A percentile compares a stretch with the other conserved stretches of the same genome.
These are phyloP conservation scores for Rubus parviflorus DNA, from an alignment of 306 rosid genomes.

Conservation along the genomic window DNA sequence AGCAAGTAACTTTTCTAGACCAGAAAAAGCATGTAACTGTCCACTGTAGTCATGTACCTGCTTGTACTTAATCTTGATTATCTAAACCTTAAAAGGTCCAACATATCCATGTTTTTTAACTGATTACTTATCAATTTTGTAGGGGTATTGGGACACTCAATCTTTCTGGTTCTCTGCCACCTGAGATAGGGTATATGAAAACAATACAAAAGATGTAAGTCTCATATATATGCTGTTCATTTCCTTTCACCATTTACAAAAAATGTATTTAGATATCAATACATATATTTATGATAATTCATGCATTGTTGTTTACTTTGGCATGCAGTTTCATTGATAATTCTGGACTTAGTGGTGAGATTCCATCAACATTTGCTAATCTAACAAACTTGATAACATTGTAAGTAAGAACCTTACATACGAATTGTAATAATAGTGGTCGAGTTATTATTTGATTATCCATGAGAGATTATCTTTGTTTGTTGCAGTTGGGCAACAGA, in stretches of 20 bases:
- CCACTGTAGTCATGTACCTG: neutral
- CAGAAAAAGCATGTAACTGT: neutral
- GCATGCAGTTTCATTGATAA: constrained; percentile 62
- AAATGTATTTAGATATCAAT: neutral
- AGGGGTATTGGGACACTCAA: constrained; percentile 61
- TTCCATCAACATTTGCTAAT: constrained; percentile 68
- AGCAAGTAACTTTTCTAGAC: neutral
- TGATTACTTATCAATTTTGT: constrained; percentile 22
- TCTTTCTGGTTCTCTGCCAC: constrained; percentile 72
- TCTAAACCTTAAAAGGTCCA: neutral
- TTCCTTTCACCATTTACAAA: neutral
- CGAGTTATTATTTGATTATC: neutral
- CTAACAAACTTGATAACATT: constrained; percentile 43
- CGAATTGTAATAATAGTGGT: neutral
- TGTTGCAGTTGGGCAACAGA: constrained; percentile 73
- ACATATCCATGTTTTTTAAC: neutral
- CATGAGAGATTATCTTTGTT: neutral
- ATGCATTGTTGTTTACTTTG: constrained; percentile 24
- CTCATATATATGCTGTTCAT: neutral
- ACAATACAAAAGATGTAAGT: constrained; percentile 60
- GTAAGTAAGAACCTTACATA: constrained; percentile 44
- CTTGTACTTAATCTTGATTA: neutral
- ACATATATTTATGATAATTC: neutral
- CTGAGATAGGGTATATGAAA: constrained; percentile 60
- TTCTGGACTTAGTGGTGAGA: constrained; percentile 71